Percentiles rank a stretch among this genome's conserved stretches.
phyloP scores from a whole-genome alignment of 805 yeast species.

The Lachancea quebecensis region DNA sequence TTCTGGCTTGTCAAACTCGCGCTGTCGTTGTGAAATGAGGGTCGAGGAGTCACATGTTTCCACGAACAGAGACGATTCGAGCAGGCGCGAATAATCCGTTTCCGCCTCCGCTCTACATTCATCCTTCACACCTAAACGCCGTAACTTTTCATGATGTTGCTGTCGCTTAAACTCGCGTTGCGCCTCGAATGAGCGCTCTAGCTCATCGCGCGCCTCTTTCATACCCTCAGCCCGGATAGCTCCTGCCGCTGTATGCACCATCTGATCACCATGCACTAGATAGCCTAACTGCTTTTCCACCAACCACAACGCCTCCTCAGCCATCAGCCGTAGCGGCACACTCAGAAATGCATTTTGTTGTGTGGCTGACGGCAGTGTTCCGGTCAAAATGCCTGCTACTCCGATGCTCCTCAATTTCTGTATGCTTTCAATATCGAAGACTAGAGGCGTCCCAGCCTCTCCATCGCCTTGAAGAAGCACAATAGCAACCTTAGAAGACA shows the following conservation, averaged over 20 bases:
- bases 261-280: slow-evolving; percentile 1
- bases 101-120: not conserved
- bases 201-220: slow-evolving; percentile 1
- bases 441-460: slow-evolving; percentile 37
- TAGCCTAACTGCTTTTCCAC: slow-evolving; percentile 38
- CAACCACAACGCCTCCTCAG: slow-evolving; percentile 70
- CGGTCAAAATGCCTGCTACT: slow-evolving; percentile 69
- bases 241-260: slow-evolving; percentile 1
- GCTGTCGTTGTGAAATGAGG: not conserved
- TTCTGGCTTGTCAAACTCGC: not conserved
- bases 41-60: slow-evolving; percentile 17
- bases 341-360: slow-evolving; percentile 89
- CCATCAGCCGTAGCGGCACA: slow-evolving; percentile 64
- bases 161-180: slow-evolving; percentile 19
- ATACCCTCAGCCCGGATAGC: slow-evolving; percentile 1
- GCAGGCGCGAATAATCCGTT: slow-evolving; percentile 8
- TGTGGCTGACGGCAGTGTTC: slow-evolving; percentile 84
- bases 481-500: not conserved
- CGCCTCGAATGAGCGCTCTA: slow-evolving; percentile 13
- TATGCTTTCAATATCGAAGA: slow-evolving; percentile 53
- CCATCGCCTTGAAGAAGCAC: not conserved
- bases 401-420: slow-evolving; percentile 52
- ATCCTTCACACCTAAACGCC: slow-evolving; percentile 13
- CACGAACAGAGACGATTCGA: slow-evolving; percentile 22
- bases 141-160: slow-evolving; percentile 18